phyloP scores from a whole-genome alignment of 306 rosid species.

The Cyclanthera cordifolia region DNA sequence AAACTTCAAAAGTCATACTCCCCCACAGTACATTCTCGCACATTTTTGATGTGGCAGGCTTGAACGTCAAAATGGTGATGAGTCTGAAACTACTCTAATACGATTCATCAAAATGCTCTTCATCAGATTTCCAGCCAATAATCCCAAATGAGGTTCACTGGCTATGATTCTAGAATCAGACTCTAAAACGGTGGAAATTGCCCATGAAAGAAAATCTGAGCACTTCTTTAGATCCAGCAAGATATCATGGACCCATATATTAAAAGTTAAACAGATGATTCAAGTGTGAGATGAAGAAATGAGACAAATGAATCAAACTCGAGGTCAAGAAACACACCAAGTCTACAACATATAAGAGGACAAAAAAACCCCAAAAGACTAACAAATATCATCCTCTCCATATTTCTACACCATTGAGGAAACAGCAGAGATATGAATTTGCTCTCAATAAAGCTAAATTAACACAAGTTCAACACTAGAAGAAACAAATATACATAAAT shows the following conservation, averaged over 20 bases:
- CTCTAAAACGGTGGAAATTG: slow-evolving; percentile 44
- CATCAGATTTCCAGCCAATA: slow-evolving; percentile 20
- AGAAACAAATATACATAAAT: not conserved
- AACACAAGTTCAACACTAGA: not conserved
- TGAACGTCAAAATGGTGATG: too few species aligned
- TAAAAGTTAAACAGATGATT: not conserved
- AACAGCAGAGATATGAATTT: too few species aligned
- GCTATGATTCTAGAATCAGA: slow-evolving; percentile 31
- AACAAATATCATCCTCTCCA: too few species aligned
- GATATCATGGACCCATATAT: not conserved
- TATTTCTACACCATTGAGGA: too few species aligned
- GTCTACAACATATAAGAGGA: too few species aligned
- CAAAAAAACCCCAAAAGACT: too few species aligned
- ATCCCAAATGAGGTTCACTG: slow-evolving; percentile 23
- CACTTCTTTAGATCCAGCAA: slow-evolving; percentile 47
- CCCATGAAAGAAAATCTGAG: slow-evolving; percentile 59
- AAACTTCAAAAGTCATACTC: too few species aligned
- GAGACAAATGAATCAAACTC: not conserved
- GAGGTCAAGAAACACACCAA: not conserved
- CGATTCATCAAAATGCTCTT: slow-evolving; percentile 29
- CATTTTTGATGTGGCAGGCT: too few species aligned
- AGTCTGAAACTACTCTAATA: too few species aligned
- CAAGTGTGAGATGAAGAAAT: slow-evolving; percentile 5
- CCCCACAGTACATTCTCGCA: too few species aligned
- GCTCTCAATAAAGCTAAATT: too few species aligned